A percentile compares a stretch with the other conserved stretches of the same genome.
phyloP scores from a whole-genome alignment of 495 filamentous ascomycete genomes.

The Trichocladium antarcticum region DNA sequence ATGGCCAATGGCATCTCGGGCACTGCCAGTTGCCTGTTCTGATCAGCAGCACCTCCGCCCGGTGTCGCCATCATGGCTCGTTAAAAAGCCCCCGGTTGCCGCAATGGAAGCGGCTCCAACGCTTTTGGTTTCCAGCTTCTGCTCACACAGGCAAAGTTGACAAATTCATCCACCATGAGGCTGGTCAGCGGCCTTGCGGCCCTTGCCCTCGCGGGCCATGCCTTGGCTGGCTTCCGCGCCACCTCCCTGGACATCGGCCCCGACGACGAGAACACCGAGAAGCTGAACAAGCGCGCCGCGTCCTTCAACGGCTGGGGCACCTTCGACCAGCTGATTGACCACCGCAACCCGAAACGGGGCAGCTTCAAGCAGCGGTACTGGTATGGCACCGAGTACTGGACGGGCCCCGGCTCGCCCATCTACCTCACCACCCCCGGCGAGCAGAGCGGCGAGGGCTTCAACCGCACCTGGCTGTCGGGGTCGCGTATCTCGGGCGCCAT shows the following conservation, averaged over 20 bases:
- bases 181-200: conserved; percentile 8
- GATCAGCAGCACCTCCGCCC: no score
- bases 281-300: conserved; percentile 18
- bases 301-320: conserved; percentile 23
- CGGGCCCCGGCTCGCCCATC: conserved; percentile 25
- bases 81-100: background rate
- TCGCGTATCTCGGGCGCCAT: conserved; percentile 37
- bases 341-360: conserved; percentile 22
- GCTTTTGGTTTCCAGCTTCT: background rate
- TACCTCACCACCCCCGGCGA: conserved; percentile 49
- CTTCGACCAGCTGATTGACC: conserved; percentile 29
- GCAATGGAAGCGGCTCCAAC: background rate
- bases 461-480: conserved; percentile 30
- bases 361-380: conserved; percentile 29
- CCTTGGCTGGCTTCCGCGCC: conserved; percentile 7
- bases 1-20: no score
- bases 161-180: background rate
- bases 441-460: conserved; percentile 39
- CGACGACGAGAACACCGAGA: conserved; percentile 11
- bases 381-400: conserved; percentile 24
- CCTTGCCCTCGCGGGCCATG: conserved; percentile 1
- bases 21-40: no score
- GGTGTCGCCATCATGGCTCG: no score
- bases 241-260: conserved; percentile 20
- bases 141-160: background rate